phyloP scores from a whole-genome alignment of 1,284 basidiomycete species.

The Irpex lacteus region DNA sequence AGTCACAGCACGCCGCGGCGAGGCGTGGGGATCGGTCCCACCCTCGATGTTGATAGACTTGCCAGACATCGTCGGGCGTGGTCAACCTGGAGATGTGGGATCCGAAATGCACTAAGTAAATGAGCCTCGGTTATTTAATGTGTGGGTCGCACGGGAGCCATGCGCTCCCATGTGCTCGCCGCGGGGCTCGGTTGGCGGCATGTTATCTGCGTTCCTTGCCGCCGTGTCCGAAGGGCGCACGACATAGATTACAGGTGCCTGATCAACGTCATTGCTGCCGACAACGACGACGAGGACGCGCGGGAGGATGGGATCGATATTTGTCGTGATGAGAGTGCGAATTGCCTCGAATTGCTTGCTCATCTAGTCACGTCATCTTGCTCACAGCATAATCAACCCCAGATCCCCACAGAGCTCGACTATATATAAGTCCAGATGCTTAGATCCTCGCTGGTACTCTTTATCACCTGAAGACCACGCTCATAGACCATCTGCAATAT shows the following conservation, averaged over 20 bases:
- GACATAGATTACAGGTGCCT: too few species aligned
- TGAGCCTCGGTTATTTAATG: background rate
- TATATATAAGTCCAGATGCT: too few species aligned
- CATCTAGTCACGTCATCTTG: background rate
- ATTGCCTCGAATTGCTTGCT: background rate
- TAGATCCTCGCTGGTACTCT: too few species aligned
- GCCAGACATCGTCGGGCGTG: constrained; percentile 4
- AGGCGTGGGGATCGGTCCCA: background rate
- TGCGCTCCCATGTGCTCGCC: background rate
- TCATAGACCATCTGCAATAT: constrained; percentile 23
- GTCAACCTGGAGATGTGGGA: background rate
- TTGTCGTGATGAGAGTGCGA: background rate
- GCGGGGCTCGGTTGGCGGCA: too few species aligned
- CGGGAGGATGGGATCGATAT: background rate
- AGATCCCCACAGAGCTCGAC: too few species aligned
- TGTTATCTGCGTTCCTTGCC: too few species aligned
- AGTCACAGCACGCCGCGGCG: background rate
- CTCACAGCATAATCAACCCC: background rate
- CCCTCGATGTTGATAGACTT: background rate
- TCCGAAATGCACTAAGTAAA: background rate
- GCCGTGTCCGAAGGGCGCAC: too few species aligned
- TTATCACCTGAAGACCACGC: background rate
- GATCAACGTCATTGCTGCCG: too few species aligned
- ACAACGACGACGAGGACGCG: too few species aligned
- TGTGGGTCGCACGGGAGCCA: background rate